phyloP scores from a whole-genome alignment of 2,329 filamentous ascomycete species.

The Rosellinia necatrix region DNA sequence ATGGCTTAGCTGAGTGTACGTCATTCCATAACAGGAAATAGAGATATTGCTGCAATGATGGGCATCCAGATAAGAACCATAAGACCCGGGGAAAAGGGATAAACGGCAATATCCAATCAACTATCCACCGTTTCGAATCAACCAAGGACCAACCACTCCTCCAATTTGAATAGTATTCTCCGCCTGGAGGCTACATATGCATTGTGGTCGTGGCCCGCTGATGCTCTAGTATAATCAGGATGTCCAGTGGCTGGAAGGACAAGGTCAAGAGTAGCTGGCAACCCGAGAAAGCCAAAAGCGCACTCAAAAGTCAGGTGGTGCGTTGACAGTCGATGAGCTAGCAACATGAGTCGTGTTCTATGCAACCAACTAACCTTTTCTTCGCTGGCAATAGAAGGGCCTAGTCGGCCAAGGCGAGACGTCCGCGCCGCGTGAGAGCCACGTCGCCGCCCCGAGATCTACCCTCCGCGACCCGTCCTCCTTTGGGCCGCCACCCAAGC shows the following conservation, averaged over 20 bases:
- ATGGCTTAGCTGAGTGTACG: constrained; percentile 19
- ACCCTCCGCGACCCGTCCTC: constrained; percentile 74
- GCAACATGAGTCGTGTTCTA: not conserved
- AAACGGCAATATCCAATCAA: not conserved
- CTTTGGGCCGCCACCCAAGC: constrained; percentile 82
- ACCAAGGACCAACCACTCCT: too few species aligned
- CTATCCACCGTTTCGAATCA: not conserved
- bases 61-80: constrained; percentile 8
- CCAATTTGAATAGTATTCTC: too few species aligned
- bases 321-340: constrained; percentile 32
- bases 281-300: constrained; percentile 50
- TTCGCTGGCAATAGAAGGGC: constrained; percentile 45
- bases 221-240: constrained; percentile 31
- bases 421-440: constrained; percentile 31
- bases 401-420: constrained; percentile 49
- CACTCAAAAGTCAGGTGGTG: constrained; percentile 54
- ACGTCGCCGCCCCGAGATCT: constrained; percentile 63
- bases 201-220: not conserved
- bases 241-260: constrained; percentile 52
- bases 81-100: not conserved
- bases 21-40: constrained; percentile 14
- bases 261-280: constrained; percentile 59
- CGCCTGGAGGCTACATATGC: not conserved
- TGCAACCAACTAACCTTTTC: constrained; percentile 16
- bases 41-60: too few species aligned